Conservation (phyloP, 2,329 filamentous ascomycete genomes). For the Neurospora sp. region DNA sequence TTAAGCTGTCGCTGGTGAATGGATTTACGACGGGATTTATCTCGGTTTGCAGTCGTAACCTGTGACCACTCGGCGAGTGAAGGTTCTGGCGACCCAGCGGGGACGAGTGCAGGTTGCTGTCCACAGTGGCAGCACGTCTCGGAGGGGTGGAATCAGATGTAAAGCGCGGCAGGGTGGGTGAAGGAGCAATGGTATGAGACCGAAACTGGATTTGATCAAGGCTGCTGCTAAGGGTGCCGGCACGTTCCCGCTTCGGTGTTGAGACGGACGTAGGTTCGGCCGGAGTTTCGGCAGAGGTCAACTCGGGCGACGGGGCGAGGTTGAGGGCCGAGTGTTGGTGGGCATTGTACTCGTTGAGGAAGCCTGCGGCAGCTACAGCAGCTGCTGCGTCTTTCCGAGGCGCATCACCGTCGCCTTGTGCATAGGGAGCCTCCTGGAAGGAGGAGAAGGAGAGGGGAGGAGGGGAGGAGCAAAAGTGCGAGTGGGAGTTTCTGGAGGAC, state of each 20-base stretch:
- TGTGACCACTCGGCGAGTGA: conserved; percentile 2
- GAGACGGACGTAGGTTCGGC: conserved; percentile 7
- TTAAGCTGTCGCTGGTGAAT: conserved; percentile 12
- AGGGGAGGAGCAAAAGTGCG: not conserved
- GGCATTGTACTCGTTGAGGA: conserved; percentile 15
- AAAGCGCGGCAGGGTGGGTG: conserved; percentile 16
- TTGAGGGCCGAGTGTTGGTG: conserved; percentile 13
- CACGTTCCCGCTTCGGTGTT: conserved; percentile 5
- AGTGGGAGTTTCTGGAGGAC: not conserved
- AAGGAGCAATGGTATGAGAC: conserved; percentile 22
- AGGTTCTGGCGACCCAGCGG: conserved; percentile 2
- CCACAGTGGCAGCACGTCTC: not conserved
- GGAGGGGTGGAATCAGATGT: not conserved
- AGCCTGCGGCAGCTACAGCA: conserved; percentile 17
- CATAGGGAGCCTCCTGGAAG: conserved; percentile 10
- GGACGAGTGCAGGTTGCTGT: conserved; percentile 5
- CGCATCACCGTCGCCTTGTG: not conserved
- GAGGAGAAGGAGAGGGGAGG: conserved; percentile 3
- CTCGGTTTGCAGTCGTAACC: conserved; percentile 14
- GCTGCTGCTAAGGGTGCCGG: conserved; percentile 1
- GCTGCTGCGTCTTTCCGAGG: conserved; percentile 10
- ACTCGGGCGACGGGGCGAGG: conserved; percentile 6
- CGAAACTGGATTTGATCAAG: conserved; percentile 17
- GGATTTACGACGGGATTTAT: conserved; percentile 12
- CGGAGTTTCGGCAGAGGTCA: conserved; percentile 2